phyloP scores from a whole-genome alignment of 176 grass and related monocot species.

The Musa acuminata region DNA sequence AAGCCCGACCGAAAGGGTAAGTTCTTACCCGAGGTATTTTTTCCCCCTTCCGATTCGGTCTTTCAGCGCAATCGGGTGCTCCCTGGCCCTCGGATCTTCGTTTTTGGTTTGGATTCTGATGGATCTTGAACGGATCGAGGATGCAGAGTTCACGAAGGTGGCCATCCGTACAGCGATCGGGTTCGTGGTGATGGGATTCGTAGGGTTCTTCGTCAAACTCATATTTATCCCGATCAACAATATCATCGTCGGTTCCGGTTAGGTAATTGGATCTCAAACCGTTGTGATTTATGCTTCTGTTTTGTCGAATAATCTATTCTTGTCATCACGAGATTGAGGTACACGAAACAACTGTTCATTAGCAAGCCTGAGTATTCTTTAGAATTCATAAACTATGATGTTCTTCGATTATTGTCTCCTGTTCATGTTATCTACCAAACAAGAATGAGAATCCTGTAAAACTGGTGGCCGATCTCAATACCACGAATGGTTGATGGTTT shows the following conservation, averaged over 20 bases:
- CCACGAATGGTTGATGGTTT: neutral
- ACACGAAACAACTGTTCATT: neutral
- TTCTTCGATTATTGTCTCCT: no score
- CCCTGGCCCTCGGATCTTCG: neutral
- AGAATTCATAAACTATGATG: no score
- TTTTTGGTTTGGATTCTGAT: neutral
- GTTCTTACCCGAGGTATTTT: neutral
- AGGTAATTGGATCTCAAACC: neutral
- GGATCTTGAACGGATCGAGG: neutral
- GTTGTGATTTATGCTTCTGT: neutral
- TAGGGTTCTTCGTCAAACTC: constrained; percentile 20
- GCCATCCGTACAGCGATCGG: constrained; percentile 14
- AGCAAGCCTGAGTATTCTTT: no score
- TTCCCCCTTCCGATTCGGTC: neutral
- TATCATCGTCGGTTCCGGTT: constrained; percentile 23
- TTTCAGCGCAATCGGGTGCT: neutral
- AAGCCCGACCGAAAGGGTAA: constrained; percentile 84
- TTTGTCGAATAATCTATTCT: neutral
- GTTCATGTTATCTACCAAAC: no score
- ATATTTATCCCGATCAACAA: constrained; percentile 24
- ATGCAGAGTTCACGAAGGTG: constrained; percentile 23
- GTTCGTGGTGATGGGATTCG: constrained; percentile 26
- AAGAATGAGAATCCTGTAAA: no score
- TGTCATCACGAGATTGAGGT: neutral
- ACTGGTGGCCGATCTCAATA: no score